Conservation (phyloP, 2,329 filamentous ascomycete genomes). For the Calycina herbarum region DNA sequence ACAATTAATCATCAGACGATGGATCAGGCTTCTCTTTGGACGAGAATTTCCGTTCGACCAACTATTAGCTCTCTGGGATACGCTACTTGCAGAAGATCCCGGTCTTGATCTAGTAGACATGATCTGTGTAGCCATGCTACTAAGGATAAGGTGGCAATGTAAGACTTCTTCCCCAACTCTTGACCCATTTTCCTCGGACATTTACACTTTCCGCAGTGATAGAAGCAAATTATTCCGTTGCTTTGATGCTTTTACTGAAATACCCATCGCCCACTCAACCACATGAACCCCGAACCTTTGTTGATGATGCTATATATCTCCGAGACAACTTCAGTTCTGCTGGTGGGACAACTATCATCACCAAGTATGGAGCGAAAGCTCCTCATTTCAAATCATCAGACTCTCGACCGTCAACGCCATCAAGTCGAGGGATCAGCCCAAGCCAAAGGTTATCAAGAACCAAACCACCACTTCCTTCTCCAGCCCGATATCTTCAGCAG, state of each 20-base stretch:
- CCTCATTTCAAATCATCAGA: constrained; percentile 40
- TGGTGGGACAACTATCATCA: constrained; percentile 65
- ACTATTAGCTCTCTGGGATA: constrained; percentile 84
- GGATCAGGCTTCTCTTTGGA: constrained; percentile 90
- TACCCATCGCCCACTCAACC: constrained; percentile 69
- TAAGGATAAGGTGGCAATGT: constrained; percentile 89
- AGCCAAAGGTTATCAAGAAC: constrained; percentile 27
- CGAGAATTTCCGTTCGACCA: constrained; percentile 90
- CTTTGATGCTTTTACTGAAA: constrained; percentile 77
- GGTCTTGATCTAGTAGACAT: constrained; percentile 79
- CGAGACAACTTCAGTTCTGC: constrained; percentile 60
- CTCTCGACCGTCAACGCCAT: constrained; percentile 34
- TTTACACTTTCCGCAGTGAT: constrained; percentile 58
- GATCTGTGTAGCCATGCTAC: constrained; percentile 90
- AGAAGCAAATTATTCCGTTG: constrained; percentile 83
- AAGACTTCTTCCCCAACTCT: constrained; percentile 40
- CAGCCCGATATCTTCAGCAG: constrained; percentile 46
- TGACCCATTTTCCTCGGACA: background rate
- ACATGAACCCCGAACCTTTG: constrained; percentile 73
- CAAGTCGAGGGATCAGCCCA: constrained; percentile 30
- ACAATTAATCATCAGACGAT: constrained; percentile 52
- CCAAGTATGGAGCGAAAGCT: constrained; percentile 66
- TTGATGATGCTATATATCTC: constrained; percentile 80
- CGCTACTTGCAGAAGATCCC: constrained; percentile 83
- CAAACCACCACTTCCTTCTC: constrained; percentile 36